Base-by-base conservation (phyloP, 208 protist genomes). In the Novymonas esmeraldas region DNA sequence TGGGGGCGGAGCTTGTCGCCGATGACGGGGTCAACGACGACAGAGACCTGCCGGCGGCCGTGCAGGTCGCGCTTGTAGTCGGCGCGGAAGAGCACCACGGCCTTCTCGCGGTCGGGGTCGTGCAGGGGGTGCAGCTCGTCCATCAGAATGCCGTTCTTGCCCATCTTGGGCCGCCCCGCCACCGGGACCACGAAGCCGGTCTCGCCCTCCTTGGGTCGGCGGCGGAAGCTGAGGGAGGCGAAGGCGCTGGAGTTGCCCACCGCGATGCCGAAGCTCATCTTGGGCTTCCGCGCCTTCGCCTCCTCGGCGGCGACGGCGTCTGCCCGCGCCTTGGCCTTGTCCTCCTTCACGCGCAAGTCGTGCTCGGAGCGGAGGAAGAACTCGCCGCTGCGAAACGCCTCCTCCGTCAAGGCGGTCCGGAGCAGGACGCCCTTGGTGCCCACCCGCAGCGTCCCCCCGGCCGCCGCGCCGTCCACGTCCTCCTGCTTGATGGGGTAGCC, bases 1-100 rank as follows among this genome's bases (percentile, higher is more conserved):
- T 98, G 92, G 10, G 88, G 90, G 33, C 93, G 89, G 5, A 98
- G 82, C 67, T 95, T 96, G 67, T 94, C 93, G 38, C 91, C 93
- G 55, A 97, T 92, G 63, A 95, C 55, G 29, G 93, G 93, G 69
- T 97, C 93, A 6, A 97, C 91, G 29, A 96, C 91, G n/a, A 97
- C 90, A 11, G 88, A 95, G 6, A 93, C 86, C 45, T 94, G 84
- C 29, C 78, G 84, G 13, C 92, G 87, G 20, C 92, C 87, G 60
- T 87, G 70, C 36, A 82, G 31, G 57, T 95, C 92, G 28, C 87
- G 82, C 73, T 96, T 95, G 81, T 97, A 97, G 68, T 95, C 85
- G 10, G 90, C 93, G 33, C 86, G 83, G 81, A 94, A 97, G 36
- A 97, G 87, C 34, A 94, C 85, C 51, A 97, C 93, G 1, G 93